A percentile compares a stretch with the other conserved stretches of the same genome.
phyloP scores from a whole-genome alignment of 31 red algal genomes.

The Asparagopsis taxiformis region DNA sequence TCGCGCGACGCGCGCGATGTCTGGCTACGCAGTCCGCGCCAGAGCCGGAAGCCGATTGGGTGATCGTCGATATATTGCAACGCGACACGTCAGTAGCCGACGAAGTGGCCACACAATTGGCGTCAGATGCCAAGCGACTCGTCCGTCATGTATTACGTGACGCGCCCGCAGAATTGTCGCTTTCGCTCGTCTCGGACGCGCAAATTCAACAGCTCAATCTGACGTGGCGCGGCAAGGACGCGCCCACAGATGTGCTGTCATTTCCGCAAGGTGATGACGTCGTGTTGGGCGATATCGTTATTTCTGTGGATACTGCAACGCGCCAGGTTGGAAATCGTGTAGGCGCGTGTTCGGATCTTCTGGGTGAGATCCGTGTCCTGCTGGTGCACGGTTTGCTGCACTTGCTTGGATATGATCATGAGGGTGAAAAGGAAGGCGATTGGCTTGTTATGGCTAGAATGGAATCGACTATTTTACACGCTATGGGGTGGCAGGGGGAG shows the following conservation, averaged over 20 bases:
- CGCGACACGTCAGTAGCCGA: background rate
- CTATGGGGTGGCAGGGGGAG: slow-evolving; percentile 46
- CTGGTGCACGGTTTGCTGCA: slow-evolving; percentile 95
- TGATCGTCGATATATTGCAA: slow-evolving; percentile 47
- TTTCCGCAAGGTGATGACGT: slow-evolving; percentile 69
- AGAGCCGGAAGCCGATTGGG: slow-evolving; percentile 44
- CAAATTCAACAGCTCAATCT: slow-evolving; percentile 68
- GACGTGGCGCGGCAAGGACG: slow-evolving; percentile 66
- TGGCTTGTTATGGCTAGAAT: slow-evolving; percentile 60
- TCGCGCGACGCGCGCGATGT: background rate
- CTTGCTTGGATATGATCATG: slow-evolving; percentile 95
- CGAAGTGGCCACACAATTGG: background rate
- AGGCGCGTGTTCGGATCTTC: slow-evolving; percentile 12
- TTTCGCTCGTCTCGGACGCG: slow-evolving; percentile 67
- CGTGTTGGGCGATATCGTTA: slow-evolving; percentile 89
- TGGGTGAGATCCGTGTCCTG: slow-evolving; percentile 80
- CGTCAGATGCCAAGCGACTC: slow-evolving; percentile 28
- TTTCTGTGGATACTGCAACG: slow-evolving; percentile 75
- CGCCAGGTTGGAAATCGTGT: slow-evolving; percentile 43
- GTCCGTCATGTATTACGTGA: slow-evolving; percentile 30
- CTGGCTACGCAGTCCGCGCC: slow-evolving; percentile 7
- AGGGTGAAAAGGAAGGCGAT: slow-evolving; percentile 51
- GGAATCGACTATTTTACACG: slow-evolving; percentile 35
- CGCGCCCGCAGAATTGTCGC: slow-evolving; percentile 73
- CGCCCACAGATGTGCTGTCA: slow-evolving; percentile 87